A percentile compares a stretch with the other conserved stretches of the same genome.
These are phyloP conservation scores for Colletotrichum orchidophilum DNA, from an alignment of 2,329 filamentous ascomycete genomes.

Conservation along the genomic window DNA sequence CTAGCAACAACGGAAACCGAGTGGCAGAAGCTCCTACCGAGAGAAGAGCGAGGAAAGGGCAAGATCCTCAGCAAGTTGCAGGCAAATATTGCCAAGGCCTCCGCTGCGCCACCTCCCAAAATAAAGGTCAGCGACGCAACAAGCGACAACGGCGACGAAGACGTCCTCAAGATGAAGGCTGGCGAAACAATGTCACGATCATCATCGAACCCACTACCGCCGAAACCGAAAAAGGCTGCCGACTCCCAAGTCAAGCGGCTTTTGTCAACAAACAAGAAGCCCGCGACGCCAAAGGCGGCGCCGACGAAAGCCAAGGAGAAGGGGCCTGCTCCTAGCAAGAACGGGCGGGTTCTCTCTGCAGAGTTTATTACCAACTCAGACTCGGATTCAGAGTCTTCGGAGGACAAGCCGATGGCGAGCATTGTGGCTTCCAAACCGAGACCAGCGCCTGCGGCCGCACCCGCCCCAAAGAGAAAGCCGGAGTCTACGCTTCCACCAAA, in stretches of 20 bases:
- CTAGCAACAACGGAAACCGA: slow-evolving; percentile 64
- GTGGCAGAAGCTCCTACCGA: slow-evolving; percentile 69
- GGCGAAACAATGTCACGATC: slow-evolving; percentile 59
- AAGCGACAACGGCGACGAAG: slow-evolving; percentile 45
- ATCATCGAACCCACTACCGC: slow-evolving; percentile 58
- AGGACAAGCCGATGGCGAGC: slow-evolving; percentile 55
- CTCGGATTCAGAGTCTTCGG: slow-evolving; percentile 65
- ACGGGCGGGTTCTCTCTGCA: slow-evolving; percentile 60
- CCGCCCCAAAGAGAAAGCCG: slow-evolving; percentile 43
- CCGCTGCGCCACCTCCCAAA: slow-evolving; percentile 54
- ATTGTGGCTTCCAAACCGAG: slow-evolving; percentile 44
- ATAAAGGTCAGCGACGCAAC: slow-evolving; percentile 55
- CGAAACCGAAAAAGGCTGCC: slow-evolving; percentile 66
- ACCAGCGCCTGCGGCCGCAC: slow-evolving; percentile 35
- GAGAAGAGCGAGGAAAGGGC: slow-evolving; percentile 66
- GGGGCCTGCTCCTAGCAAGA: slow-evolving; percentile 46
- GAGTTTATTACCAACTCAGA: slow-evolving; percentile 67
- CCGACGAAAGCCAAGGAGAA: slow-evolving; percentile 55
- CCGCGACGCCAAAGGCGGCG: slow-evolving; percentile 45
- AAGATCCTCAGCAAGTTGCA: slow-evolving; percentile 71
- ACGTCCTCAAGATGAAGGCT: slow-evolving; percentile 45
- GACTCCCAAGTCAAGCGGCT: slow-evolving; percentile 67
- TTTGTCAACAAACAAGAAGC: slow-evolving; percentile 47
- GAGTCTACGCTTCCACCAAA: slow-evolving; percentile 35
- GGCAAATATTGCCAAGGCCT: slow-evolving; percentile 63